Evolutionary conservation across 140 eudicot species (phyloP), one percentile per base, ranked within the genome.

Genomic region (Cichorium intybus): DNA sequence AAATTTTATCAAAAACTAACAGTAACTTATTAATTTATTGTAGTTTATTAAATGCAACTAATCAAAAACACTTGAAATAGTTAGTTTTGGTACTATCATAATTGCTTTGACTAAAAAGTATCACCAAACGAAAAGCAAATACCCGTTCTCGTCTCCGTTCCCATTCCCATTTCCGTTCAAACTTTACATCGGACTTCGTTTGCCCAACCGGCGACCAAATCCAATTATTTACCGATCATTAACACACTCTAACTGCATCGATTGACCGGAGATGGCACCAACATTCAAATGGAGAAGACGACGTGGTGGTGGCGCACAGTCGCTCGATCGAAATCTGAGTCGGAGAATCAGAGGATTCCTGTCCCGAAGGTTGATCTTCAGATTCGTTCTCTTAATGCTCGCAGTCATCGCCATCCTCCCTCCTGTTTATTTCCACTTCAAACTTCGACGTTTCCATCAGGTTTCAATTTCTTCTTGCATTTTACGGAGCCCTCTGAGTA

Each of bases 401-500:
- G 90, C 95, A 14, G 16, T 84, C 64, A 22, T 88, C 45, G 95
- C 99, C 6, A 76, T 92, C 56, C 50, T 82, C 31, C 99, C 99
- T 52, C 99, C 99, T 53, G 64, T 88, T 72, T 92, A 78, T 68
- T 82, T 92, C 71, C 96, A 92, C 70, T 85, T 88, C 73, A 72
- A 52, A 14, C 96, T 92, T 79, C 77, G 87, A 3, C 92, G 84
- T 58, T 71, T 85, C 60, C 80, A 74, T 26, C 84, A 88, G 98
- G 98, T 85, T 34, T 45, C 15, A 10, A 17, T 53, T 24, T 53
- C 49, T 28, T 1, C 11, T 1, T 41, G 16, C 46, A 35, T 39
- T 28, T 20, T 34, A 41, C 7, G n/a, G 23, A 27, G 37, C 34
- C 31, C 56, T 66, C 7, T 62, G 29, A 23, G 1, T 45, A 47